These are phyloP conservation scores for Abrus pulchellus DNA, from an alignment of 306 rosid species.

Conservation along the genomic window DNA sequence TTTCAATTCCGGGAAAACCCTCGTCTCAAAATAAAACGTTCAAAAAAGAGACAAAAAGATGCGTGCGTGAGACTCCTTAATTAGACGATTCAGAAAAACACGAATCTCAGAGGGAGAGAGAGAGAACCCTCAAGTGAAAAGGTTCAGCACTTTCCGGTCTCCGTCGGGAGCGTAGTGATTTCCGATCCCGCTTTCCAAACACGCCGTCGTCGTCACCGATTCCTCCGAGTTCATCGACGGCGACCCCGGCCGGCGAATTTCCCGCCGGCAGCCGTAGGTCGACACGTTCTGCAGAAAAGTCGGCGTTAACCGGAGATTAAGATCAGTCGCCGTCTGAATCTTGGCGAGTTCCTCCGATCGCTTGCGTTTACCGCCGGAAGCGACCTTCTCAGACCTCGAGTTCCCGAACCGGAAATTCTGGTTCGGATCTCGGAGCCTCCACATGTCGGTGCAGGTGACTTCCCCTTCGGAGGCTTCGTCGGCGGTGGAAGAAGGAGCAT, in stretches of 20 bases:
- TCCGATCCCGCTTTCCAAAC: conserved; percentile 66
- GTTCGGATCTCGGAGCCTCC: conserved; percentile 62
- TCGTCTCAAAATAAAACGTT: conserved; percentile 20
- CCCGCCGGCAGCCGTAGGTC: conserved; percentile 47
- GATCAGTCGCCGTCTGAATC: conserved; percentile 60
- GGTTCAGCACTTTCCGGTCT: conserved; percentile 71
- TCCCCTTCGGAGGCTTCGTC: conserved; percentile 79
- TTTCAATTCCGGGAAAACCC: conserved; percentile 52
- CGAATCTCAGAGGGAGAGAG: conserved; percentile 39
- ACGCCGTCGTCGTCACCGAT: conserved; percentile 74
- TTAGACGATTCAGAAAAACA: conserved; percentile 51
- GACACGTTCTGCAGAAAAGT: conserved; percentile 50
- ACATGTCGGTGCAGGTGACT: conserved; percentile 62
- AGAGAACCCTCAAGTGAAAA: conserved; percentile 64
- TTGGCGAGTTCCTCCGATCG: conserved; percentile 55
- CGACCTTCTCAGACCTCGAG: conserved; percentile 52
- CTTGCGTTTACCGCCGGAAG: conserved; percentile 61
- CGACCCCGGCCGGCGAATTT: conserved; percentile 68
- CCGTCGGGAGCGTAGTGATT: conserved; percentile 53
- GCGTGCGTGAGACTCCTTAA: conserved; percentile 39
- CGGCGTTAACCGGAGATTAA: conserved; percentile 81
- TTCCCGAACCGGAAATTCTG: conserved; percentile 53
- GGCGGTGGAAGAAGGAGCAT: conserved; percentile 40
- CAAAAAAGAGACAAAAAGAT: conserved; percentile 4
- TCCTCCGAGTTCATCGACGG: conserved; percentile 96